Conservation (phyloP, 2,329 filamentous ascomycete genomes). For the Thermoascus crustaceus region DNA sequence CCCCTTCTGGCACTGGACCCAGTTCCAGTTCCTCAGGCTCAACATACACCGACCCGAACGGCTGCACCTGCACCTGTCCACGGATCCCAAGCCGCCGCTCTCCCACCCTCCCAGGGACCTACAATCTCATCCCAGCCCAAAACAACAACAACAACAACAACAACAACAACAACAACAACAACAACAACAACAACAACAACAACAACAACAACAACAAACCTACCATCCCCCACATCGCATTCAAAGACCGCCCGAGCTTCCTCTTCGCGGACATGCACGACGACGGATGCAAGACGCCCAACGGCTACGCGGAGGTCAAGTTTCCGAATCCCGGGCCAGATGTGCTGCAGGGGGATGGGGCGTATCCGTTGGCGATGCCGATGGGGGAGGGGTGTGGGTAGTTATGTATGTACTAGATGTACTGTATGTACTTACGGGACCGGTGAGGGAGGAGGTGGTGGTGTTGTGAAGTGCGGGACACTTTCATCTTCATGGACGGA, state of each 20-base stretch:
- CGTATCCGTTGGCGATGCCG: constrained; percentile 36
- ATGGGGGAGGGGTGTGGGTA: constrained; percentile 7
- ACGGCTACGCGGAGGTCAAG: constrained; percentile 33
- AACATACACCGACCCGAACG: background rate
- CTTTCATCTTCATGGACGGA: too few relatives aligned
- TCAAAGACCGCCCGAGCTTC: constrained; percentile 33
- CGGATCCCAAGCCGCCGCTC: background rate
- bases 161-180: background rate
- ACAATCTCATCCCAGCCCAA: too few relatives aligned
- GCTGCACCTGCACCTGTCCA: background rate
- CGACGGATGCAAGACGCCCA: constrained; percentile 31
- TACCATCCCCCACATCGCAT: constrained; percentile 18
- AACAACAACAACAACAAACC: background rate
- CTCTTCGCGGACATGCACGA: constrained; percentile 32
- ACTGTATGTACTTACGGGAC: too few relatives aligned
- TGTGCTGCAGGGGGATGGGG: constrained; percentile 36
- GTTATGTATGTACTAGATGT: too few relatives aligned
- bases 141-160: too few relatives aligned
- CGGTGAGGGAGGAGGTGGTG: too few relatives aligned
- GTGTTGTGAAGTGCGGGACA: too few relatives aligned
- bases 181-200: constrained; percentile 11
- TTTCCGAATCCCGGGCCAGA: constrained; percentile 37
- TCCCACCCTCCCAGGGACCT: too few relatives aligned
- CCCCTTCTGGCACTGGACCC: too few relatives aligned
- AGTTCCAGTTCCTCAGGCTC: too few relatives aligned